A percentile compares a stretch with the other conserved stretches of the same genome.
Evolutionary conservation across 441 rosid genomes (phyloP).

Genomic region (Pelargonium myrrhifolium): DNA sequence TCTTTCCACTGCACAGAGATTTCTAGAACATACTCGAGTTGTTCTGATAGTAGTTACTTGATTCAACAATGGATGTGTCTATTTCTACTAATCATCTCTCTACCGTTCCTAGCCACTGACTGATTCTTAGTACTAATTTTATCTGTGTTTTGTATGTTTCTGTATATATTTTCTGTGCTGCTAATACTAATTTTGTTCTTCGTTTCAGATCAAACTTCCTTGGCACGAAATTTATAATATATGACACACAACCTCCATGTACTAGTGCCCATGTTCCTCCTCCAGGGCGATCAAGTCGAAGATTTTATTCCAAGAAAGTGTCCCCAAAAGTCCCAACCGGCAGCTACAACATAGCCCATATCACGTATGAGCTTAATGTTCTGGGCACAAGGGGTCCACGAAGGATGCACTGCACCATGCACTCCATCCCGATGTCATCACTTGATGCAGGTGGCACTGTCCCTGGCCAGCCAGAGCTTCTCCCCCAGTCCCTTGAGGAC

Average conservation of each 20-base stretch:
- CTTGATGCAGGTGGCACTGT: conserved; percentile 17
- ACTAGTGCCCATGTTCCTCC: conserved; percentile 17
- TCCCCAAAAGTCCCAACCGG: conserved; percentile 23
- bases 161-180: no score
- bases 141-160: no score
- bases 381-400: conserved; percentile 24
- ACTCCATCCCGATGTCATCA: conserved; percentile 20
- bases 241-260: conserved; percentile 13
- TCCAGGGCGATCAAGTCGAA: conserved; percentile 17
- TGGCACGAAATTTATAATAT: conserved; percentile 22
- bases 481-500: conserved; percentile 21
- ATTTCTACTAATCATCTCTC: no score
- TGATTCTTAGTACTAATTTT: no score
- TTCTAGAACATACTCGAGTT: no score
- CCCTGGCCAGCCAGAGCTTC: conserved; percentile 22
- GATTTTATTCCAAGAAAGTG: conserved; percentile 21
- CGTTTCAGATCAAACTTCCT: conserved; percentile 24
- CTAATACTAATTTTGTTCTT: no score
- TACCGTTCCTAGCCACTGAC: no score
- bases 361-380: conserved; percentile 21
- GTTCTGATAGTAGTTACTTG: no score
- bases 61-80: no score
- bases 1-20: no score
- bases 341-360: conserved; percentile 23
- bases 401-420: conserved; percentile 25